Base-by-base conservation (phyloP, 768 basidiomycete genomes). In the Russula vinacea region DNA sequence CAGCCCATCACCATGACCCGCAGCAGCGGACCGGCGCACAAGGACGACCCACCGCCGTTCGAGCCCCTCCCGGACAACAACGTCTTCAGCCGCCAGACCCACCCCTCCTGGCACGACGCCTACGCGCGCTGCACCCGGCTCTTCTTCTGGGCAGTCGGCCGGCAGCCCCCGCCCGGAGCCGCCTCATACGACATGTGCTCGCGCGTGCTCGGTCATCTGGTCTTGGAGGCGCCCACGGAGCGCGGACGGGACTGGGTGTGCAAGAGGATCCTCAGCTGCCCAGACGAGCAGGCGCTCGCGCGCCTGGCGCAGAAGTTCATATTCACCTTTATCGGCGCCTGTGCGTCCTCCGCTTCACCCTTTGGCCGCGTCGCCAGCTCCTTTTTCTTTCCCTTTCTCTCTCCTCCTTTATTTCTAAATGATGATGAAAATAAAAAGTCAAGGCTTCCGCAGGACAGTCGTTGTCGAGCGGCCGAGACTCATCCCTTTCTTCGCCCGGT, bases 131-230 rank as follows among this genome's bases (percentile, higher is more conserved):
- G 64, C 13, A 44, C 42, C 49, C 29, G 50, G 6, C 64, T 65
- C 49, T 65, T 65, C 55, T 65, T 65, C 64, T 65, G 64, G 64
- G 59, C 64, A 1, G 64, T 65, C 49, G 64, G 64, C 11, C 59
- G 59, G 42, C 64, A 65, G 16, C 59, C 53, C 5, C 54, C 50
- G 4, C 55, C 64, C 24, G 64, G 64, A 14, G 37, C 59, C 0
- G 55, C 64, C 13, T 35, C 64, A 2, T 65, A 65, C 42, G 64
- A 65, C 60, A 65, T 65, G 64, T 65, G 64, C n/a, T 65, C 64
- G 19, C 54, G 64, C 9, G 49, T 65, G 13, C 64, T 65, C 49
- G 64, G 64, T 2, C 55, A 65, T 55, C 59, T 65, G 55, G 19
- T 65, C 55, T 44, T 65, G 40, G 64, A 65, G 50, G 59, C 64